Evolutionary conservation across 192 early-diverging fungal species (phyloP).

Genomic region (Coemansia sp.): DNA sequence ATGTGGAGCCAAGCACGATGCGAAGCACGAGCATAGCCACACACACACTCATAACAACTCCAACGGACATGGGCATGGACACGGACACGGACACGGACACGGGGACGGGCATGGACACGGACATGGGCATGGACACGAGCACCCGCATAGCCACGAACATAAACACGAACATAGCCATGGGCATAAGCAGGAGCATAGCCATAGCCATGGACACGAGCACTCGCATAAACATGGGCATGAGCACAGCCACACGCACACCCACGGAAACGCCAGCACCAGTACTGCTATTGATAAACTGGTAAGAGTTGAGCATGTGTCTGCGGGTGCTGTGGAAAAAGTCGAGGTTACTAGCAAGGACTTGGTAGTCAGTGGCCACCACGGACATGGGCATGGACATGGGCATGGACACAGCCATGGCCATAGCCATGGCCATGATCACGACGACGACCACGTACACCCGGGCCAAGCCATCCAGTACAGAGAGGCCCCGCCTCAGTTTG

Average conservation of each 20-base stretch:
- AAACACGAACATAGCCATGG: not conserved
- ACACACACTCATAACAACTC: not conserved
- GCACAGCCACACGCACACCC: conserved; percentile 9
- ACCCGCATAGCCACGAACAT: conserved; percentile 3
- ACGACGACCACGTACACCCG: conserved; percentile 27
- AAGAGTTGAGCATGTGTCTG: not conserved
- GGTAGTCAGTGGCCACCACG: conserved; percentile 11
- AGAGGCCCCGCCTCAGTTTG: conserved; percentile 50
- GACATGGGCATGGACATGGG: conserved; percentile 22
- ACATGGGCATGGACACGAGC: not conserved
- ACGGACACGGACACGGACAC: conserved; percentile 10
- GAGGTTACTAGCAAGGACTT: conserved; percentile 2
- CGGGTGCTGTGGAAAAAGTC: not conserved
- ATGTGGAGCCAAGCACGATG: conserved; percentile 13
- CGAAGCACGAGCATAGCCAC: conserved; percentile 8
- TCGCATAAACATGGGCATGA: not conserved
- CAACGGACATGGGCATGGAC: conserved; percentile 9
- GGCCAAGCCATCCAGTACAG: conserved; percentile 43
- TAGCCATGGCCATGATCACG: conserved; percentile 23
- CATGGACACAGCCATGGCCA: conserved; percentile 24
- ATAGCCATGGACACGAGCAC: conserved; percentile 7
- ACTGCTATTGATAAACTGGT: conserved; percentile 9
- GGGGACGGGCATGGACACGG: conserved; percentile 9
- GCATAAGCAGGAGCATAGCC: not conserved
- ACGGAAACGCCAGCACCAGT: conserved; percentile 8